These are phyloP conservation scores for Colletotrichum sp. DNA, from an alignment of 2,329 filamentous ascomycete genomes.

Conservation along the genomic window DNA sequence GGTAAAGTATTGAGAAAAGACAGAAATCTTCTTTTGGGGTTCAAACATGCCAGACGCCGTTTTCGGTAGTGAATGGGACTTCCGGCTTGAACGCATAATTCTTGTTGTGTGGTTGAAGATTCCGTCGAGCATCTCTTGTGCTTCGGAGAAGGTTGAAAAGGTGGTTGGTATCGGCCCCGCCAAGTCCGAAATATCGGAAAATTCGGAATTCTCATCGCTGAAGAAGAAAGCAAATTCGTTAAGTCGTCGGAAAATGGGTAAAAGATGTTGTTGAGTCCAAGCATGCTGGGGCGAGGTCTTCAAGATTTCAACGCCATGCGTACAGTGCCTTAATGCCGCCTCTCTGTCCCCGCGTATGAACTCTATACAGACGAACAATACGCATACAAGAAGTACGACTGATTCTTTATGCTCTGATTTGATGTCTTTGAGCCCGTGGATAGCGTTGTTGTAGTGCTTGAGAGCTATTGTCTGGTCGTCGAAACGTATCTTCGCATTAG, in stretches of 20 bases:
- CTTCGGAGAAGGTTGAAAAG: neutral
- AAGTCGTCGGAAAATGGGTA: constrained; percentile 7
- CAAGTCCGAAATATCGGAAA: constrained; percentile 20
- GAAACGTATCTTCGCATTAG: neutral
- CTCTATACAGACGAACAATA: constrained; percentile 59
- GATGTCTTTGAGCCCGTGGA: constrained; percentile 44
- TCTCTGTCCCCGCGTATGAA: constrained; percentile 40
- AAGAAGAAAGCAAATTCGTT: constrained; percentile 2
- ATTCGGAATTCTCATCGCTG: constrained; percentile 1
- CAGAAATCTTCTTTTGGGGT: neutral
- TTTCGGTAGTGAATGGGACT: neutral
- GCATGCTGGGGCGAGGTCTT: neutral
- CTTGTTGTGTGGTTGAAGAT: neutral
- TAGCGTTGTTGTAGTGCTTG: constrained; percentile 54
- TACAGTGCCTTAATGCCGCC: constrained; percentile 7
- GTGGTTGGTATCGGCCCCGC: neutral
- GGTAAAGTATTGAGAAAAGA: neutral
- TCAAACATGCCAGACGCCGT: neutral
- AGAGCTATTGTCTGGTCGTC: constrained; percentile 37
- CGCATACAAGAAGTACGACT: constrained; percentile 47
- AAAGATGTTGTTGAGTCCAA: constrained; percentile 5
- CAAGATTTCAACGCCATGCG: constrained; percentile 9
- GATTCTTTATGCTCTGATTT: constrained; percentile 23
- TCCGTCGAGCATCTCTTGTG: neutral
- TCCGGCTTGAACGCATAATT: neutral